Conservation (phyloP, 768 basidiomycete species). For the Boletus sensibilis region DNA sequence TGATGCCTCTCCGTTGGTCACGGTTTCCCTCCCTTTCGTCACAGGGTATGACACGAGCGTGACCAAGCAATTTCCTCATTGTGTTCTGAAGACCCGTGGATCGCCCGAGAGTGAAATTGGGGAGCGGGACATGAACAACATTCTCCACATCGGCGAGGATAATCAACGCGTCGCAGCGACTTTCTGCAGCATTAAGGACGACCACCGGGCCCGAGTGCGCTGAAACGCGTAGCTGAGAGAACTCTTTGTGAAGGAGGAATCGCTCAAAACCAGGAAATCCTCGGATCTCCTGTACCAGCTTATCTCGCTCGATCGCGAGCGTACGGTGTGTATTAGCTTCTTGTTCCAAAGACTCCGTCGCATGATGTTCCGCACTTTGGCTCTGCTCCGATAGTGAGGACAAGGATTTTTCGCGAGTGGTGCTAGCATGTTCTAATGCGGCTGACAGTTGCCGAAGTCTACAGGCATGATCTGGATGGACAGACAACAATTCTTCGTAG, state of each 20-base stretch:
- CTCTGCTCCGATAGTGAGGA: neutral
- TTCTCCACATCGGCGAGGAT: neutral
- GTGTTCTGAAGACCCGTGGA: neutral
- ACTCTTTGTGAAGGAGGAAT: neutral
- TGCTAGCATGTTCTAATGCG: neutral
- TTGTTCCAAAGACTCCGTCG: neutral
- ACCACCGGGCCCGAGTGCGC: too few relatives aligned
- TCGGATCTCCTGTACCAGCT: neutral
- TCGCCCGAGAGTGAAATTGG: neutral
- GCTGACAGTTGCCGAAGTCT: too few relatives aligned
- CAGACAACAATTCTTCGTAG: slow-evolving; percentile 2
- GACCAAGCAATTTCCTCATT: neutral
- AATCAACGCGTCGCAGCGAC: slow-evolving; percentile 35
- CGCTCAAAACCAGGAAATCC: slow-evolving; percentile 2
- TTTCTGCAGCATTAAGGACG: neutral
- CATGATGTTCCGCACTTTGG: neutral
- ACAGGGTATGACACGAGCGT: neutral
- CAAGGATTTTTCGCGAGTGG: neutral
- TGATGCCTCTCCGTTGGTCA: neutral
- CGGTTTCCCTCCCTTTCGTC: neutral
- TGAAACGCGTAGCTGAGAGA: neutral
- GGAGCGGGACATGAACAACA: slow-evolving; percentile 8
- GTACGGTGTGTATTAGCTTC: neutral
- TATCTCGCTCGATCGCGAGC: neutral
- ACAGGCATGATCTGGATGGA: slow-evolving; percentile 4